Conservation (phyloP, 139 green algal species). For the Trebouxia sp. region DNA sequence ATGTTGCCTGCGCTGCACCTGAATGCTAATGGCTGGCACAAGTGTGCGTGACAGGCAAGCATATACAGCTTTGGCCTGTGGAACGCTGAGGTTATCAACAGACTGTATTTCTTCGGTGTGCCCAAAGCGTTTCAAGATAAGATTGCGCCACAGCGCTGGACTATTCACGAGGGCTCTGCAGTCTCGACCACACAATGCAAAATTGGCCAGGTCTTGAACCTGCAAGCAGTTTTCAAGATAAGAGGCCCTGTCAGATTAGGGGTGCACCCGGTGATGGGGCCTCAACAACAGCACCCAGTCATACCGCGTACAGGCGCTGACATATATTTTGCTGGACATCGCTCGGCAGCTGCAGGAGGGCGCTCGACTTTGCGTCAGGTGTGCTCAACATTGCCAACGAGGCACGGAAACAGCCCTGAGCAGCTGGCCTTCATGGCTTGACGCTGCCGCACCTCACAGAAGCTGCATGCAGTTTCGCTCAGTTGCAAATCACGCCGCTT, state of each 20-base stretch:
- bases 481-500: too few species aligned
- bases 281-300: too few species aligned
- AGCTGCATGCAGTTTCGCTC: too few species aligned
- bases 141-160: not conserved
- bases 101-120: too few species aligned
- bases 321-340: slow-evolving; percentile 2
- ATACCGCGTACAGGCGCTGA: not conserved
- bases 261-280: too few species aligned
- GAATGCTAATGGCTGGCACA: not conserved
- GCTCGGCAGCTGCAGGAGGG: not conserved
- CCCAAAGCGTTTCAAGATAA: not conserved
- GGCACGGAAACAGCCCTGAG: too few species aligned
- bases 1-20: not conserved
- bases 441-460: too few species aligned
- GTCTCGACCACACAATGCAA: not conserved
- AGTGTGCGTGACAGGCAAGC: not conserved
- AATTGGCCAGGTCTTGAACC: not conserved
- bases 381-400: too few species aligned
- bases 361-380: too few species aligned
- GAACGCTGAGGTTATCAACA: not conserved
- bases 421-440: too few species aligned
- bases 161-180: not conserved
- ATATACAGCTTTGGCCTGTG: not conserved
- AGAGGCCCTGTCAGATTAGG: too few species aligned
- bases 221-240: too few species aligned